Base-by-base conservation (phyloP, 306 rosid species). In the Corylus americana region DNA sequence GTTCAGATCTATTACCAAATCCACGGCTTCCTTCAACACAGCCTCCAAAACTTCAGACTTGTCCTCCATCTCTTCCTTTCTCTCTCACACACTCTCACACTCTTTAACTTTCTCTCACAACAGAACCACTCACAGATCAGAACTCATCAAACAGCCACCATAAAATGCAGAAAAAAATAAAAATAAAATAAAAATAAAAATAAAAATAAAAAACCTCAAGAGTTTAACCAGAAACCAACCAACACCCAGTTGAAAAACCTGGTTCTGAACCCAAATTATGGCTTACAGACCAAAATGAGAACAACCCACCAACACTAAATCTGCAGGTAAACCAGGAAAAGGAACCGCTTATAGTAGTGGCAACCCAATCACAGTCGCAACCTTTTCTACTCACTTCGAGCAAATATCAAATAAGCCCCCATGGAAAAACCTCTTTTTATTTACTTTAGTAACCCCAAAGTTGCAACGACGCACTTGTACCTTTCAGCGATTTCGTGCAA, bases 1-100 rank as follows among this genome's bases (percentile, higher is more conserved):
- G 35, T 66, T 75, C 89, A 95, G 96, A 95, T 92, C 96, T 83
- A 71, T 80, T 95, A 95, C 98, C 98, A 95, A 90, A 92, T 95
- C 98, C 59, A 95, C 98, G 78, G 96, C 84, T 85, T 95, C 98
- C 89, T 95, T 95, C 87, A 95, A 53, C 71, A 95, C 95, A 78
- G 98, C 98, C 42, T 95, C 98, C 87, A 95, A 79, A 10, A 87
- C 93, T 81, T 87, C 87, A 74, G 98, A 81, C 75, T 95, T 91
- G 79, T 95, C 97, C 61, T 76, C 97, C 89, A 86, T 94, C 82
- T 80, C 75, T 78, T 71, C 76, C 79, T 74, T 48, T 57, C 16
- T 22, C 74, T 66, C 51, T 49, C 0, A 50, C 54, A 55, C 78
- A 25, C 68, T 25, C 25, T 22, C 74, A 55, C 78, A 70, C 63